phyloP scores from a whole-genome alignment of 306 rosid species.

The Prunus davidiana region DNA sequence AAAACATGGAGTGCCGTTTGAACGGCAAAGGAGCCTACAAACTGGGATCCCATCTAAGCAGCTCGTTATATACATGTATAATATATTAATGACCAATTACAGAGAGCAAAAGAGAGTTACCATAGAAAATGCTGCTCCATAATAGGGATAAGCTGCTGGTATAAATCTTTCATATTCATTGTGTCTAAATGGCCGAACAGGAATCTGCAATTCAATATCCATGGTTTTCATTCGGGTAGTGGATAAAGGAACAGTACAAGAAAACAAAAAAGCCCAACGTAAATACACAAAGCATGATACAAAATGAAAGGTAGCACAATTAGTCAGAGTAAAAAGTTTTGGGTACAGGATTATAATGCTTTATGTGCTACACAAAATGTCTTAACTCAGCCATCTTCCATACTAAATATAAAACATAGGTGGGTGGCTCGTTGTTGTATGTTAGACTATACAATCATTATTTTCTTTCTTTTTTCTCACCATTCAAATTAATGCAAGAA shows the following conservation, averaged over 20 bases:
- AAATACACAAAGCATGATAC: neutral
- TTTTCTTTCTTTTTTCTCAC: neutral
- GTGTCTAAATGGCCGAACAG: constrained; percentile 94
- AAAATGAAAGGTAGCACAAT: neutral
- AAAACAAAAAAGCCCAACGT: neutral
- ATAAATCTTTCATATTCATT: constrained; percentile 95
- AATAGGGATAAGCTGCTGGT: constrained; percentile 93
- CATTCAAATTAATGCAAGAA: no score
- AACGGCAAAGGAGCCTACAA: neutral
- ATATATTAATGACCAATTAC: neutral
- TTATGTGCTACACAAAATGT: neutral
- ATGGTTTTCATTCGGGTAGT: neutral
- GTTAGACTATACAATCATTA: neutral
- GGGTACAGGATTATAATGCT: neutral
- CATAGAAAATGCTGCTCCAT: constrained; percentile 90
- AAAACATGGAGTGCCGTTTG: neutral
- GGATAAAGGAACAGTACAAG: neutral
- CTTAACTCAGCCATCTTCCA: neutral
- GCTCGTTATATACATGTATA: neutral
- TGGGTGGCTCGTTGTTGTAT: neutral
- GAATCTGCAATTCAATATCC: constrained; percentile 65
- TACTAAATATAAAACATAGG: neutral
- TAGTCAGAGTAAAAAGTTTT: neutral
- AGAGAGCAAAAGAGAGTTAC: constrained; percentile 34
- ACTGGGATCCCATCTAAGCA: neutral